These are phyloP conservation scores for Vachellia pachyceras DNA, from an alignment of 306 rosid species.

Conservation along the genomic window DNA sequence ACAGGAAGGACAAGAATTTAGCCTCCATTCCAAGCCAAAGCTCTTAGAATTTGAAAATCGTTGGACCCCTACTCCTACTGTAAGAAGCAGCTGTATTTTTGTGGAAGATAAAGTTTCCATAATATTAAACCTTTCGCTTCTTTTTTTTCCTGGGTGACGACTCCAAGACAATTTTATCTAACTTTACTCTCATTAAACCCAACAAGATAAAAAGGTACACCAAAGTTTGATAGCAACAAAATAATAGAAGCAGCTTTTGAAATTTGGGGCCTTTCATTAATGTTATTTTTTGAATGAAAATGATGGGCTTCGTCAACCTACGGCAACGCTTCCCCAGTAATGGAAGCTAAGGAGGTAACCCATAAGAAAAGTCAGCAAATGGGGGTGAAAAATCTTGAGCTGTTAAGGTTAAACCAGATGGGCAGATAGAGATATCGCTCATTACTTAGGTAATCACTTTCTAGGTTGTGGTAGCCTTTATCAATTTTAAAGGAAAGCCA, in stretches of 20 bases:
- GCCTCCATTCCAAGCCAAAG: background rate
- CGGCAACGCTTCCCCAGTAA: background rate
- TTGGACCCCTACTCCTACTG: background rate
- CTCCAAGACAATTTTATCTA: background rate
- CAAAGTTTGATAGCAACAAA: conserved; percentile 33
- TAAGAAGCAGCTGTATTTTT: background rate
- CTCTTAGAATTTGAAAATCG: background rate
- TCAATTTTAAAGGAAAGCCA: background rate
- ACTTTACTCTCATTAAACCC: conserved; percentile 31
- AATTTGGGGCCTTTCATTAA: background rate
- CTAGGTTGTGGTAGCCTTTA: no score
- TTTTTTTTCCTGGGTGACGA: conserved; percentile 24
- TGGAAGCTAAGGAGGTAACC: no score
- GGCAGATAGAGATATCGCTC: no score
- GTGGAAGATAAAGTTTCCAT: conserved; percentile 28
- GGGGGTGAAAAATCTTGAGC: background rate
- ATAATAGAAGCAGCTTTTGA: conserved; percentile 27
- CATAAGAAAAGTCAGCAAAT: no score
- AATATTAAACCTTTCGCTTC: background rate
- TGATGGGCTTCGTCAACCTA: background rate
- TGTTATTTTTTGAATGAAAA: no score
- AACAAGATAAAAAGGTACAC: conserved; percentile 23
- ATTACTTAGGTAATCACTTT: no score
- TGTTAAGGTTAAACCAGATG: no score
- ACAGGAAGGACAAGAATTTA: background rate